phyloP scores from a whole-genome alignment of 106 monocot genomes.

The Dendrobium huoshanense region DNA sequence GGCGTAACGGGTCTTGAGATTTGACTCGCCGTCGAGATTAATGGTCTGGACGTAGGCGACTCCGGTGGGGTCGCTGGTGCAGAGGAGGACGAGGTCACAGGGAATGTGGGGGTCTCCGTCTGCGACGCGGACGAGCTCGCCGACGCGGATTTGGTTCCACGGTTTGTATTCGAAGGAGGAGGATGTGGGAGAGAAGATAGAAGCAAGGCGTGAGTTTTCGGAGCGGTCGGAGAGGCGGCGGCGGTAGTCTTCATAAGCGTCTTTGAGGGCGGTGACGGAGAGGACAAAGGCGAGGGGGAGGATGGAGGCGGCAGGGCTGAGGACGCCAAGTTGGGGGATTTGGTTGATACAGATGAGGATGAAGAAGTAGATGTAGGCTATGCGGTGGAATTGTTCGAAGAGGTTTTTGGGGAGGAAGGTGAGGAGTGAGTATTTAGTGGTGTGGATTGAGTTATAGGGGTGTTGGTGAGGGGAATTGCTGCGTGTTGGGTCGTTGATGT shows the following conservation, averaged over 20 bases:
- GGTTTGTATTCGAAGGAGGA: slow-evolving; percentile 37
- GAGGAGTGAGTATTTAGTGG: slow-evolving; percentile 65
- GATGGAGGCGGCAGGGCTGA: slow-evolving; percentile 54
- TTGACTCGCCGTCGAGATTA: slow-evolving; percentile 95
- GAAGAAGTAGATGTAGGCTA: slow-evolving; percentile 90
- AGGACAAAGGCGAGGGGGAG: slow-evolving; percentile 83
- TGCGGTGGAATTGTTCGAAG: slow-evolving; percentile 91
- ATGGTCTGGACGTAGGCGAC: slow-evolving; percentile 89
- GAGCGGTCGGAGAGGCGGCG: slow-evolving; percentile 78
- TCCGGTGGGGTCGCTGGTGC: slow-evolving; percentile 88
- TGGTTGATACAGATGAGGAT: slow-evolving; percentile 69
- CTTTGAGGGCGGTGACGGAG: slow-evolving; percentile 74
- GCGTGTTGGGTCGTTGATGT: slow-evolving; percentile 43
- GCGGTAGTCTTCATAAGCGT: slow-evolving; percentile 87
- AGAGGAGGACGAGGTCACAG: slow-evolving; percentile 81
- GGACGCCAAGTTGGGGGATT: slow-evolving; percentile 77
- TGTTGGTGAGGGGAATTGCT: slow-evolving; percentile 29
- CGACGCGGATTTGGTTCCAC: slow-evolving; percentile 75
- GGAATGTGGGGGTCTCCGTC: slow-evolving; percentile 59
- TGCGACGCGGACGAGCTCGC: slow-evolving; percentile 48
- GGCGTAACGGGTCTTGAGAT: slow-evolving; percentile 90
- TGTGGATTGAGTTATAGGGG: slow-evolving; percentile 56
- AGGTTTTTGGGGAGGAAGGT: slow-evolving; percentile 86
- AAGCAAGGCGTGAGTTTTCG: slow-evolving; percentile 60
- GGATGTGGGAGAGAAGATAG: slow-evolving; percentile 18